These are phyloP conservation scores for Wickerhamiella cacticola DNA, from an alignment of 805 yeast species.

Conservation along the genomic window DNA sequence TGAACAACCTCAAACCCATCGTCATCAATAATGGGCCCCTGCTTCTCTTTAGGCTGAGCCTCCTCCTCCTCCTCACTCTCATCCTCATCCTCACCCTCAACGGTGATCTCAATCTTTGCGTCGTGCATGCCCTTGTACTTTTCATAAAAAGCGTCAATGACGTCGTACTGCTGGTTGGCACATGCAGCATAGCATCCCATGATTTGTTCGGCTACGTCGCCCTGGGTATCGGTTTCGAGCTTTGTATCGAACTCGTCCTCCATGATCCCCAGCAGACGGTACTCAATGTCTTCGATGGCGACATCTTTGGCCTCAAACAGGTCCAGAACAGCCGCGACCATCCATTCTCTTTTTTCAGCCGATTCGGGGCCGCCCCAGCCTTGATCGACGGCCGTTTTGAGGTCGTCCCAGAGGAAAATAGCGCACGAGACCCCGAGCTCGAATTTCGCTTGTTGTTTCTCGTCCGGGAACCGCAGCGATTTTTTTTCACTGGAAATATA, in stretches of 20 bases:
- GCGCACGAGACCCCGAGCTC: conserved; percentile 91
- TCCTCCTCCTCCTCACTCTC: conserved; percentile 33
- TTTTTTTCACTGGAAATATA: conserved; percentile 14
- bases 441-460: conserved; percentile 67
- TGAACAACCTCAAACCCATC: conserved; percentile 90
- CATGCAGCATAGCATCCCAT: conserved; percentile 58
- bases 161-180: conserved; percentile 37
- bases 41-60: conserved; percentile 32
- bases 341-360: conserved; percentile 89
- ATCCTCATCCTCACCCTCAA: conserved; percentile 41
- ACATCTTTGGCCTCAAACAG: conserved; percentile 54
- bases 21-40: conserved; percentile 71
- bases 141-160: conserved; percentile 40
- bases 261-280: conserved; percentile 77
- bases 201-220: conserved; percentile 56
- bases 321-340: conserved; percentile 69
- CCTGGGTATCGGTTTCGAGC: conserved; percentile 81
- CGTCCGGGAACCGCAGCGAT: conserved; percentile 30
- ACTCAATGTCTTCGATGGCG: conserved; percentile 72
- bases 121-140: conserved; percentile 42
- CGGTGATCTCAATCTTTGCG: conserved; percentile 30
- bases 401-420: conserved; percentile 79
- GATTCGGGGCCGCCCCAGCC: conserved; percentile 94
- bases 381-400: conserved; percentile 79
- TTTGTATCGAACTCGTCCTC: conserved; percentile 85